Conservation (phyloP, 1,284 basidiomycete species). For the Ganoderma leucocontextum region DNA sequence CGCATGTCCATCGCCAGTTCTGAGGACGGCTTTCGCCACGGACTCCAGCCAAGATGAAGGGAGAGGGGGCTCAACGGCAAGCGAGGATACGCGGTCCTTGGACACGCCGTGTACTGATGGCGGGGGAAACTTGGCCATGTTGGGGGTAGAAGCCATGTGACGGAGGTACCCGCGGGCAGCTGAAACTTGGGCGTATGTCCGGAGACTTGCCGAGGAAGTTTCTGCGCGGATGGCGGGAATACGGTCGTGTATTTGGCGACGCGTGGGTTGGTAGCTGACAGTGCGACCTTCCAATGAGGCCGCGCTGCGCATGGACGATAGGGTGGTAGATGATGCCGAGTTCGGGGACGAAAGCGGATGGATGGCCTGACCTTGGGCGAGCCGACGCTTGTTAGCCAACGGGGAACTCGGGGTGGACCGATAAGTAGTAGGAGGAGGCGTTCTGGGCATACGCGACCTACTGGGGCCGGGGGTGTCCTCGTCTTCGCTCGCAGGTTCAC, state of each 20-base stretch:
- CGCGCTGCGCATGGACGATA: constrained; percentile 33
- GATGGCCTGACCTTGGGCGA: constrained; percentile 12
- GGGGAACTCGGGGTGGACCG: constrained; percentile 46
- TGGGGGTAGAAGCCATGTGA: constrained; percentile 72
- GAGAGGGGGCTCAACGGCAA: constrained; percentile 41
- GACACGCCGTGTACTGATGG: constrained; percentile 27
- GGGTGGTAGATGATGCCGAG: constrained; percentile 32
- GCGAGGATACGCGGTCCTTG: constrained; percentile 25
- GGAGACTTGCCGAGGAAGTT: constrained; percentile 40
- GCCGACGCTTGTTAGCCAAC: constrained; percentile 38
- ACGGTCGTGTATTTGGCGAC: constrained; percentile 30
- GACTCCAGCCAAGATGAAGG: constrained; percentile 70
- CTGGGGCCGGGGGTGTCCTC: constrained; percentile 15
- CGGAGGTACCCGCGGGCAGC: constrained; percentile 70
- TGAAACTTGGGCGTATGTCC: constrained; percentile 47
- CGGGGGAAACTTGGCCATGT: constrained; percentile 47
- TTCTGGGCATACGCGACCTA: constrained; percentile 5
- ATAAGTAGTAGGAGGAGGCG: constrained; percentile 15
- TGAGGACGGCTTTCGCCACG: constrained; percentile 66
- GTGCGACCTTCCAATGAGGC: constrained; percentile 28
- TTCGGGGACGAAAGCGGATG: constrained; percentile 28
- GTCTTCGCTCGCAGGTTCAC: constrained; percentile 26
- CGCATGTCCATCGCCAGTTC: constrained; percentile 48
- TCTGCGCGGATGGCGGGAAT: constrained; percentile 37
- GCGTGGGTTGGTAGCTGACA: constrained; percentile 31